Percentiles rank a stretch among this genome's conserved stretches.
These are phyloP conservation scores for Sphaerulina vaccinii DNA, from an alignment of 2,329 filamentous ascomycete genomes.

Conservation along the genomic window DNA sequence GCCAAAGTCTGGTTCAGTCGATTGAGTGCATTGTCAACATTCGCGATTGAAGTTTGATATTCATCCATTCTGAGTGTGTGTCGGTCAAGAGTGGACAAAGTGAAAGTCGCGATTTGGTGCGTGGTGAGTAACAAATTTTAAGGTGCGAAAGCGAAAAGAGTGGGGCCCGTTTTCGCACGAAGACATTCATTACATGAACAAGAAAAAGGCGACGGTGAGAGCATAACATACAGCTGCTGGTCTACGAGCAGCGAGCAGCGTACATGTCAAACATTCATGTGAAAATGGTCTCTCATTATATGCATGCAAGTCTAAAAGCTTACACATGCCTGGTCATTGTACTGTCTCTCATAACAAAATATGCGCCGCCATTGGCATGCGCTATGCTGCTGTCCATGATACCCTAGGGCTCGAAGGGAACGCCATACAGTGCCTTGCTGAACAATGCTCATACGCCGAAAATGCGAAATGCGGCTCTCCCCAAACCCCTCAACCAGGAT, in stretches of 20 bases:
- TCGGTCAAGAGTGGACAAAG: background rate
- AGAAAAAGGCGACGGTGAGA: too few species aligned
- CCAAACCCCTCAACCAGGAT: background rate
- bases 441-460: background rate
- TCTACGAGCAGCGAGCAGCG: too few species aligned
- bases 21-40: constrained; percentile 34
- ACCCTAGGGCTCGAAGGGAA: too few species aligned
- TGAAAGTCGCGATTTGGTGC: background rate
- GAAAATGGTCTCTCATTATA: too few species aligned
- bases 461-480: background rate
- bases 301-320: background rate
- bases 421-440: background rate
- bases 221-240: too few species aligned
- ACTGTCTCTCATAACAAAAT: background rate
- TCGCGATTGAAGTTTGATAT: constrained; percentile 32
- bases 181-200: too few species aligned
- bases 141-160: background rate
- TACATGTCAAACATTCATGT: background rate
- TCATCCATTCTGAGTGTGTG: constrained; percentile 29
- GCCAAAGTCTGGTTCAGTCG: constrained; percentile 34
- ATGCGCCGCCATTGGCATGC: background rate
- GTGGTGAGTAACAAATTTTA: background rate
- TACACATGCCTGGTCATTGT: background rate
- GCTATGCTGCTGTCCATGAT: too few species aligned
- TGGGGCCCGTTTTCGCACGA: background rate